phyloP scores from a whole-genome alignment of 371 early-diverging fungal genomes.

The Circinella minor region DNA sequence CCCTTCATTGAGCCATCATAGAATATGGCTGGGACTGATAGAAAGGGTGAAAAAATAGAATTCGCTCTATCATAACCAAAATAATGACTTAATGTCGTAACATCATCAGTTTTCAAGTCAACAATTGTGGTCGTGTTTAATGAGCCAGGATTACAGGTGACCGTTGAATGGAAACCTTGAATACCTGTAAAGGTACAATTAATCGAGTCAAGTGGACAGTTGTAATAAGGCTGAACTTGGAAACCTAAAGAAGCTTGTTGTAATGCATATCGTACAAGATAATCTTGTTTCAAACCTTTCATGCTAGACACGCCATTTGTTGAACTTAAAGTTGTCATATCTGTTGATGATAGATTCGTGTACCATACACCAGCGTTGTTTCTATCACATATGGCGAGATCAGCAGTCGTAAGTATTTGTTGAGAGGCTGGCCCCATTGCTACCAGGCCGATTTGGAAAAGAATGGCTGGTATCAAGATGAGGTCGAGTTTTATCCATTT shows the following conservation, averaged over 20 bases:
- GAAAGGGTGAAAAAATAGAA: not conserved
- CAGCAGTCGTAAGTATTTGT: slow-evolving; percentile 7
- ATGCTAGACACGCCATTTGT: not conserved
- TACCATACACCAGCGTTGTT: slow-evolving; percentile 6
- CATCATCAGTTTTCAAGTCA: slow-evolving; percentile 9
- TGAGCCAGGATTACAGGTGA: slow-evolving; percentile 13
- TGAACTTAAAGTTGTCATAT: slow-evolving; percentile 9
- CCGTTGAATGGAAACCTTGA: not conserved
- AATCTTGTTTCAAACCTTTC: slow-evolving; percentile 18
- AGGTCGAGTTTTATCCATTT: not conserved
- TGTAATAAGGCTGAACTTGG: slow-evolving; percentile 1
- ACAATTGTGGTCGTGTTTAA: slow-evolving; percentile 13
- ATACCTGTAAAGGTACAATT: slow-evolving; percentile 14
- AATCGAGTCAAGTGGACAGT: not conserved
- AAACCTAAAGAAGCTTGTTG: slow-evolving; percentile 10
- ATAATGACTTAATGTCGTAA: slow-evolving; percentile 14
- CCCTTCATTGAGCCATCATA: slow-evolving; percentile 24
- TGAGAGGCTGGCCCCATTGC: slow-evolving; percentile 22
- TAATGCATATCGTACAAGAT: slow-evolving; percentile 9
- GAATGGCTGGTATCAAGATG: slow-evolving; percentile 10
- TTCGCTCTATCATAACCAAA: slow-evolving; percentile 4
- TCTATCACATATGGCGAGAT: not conserved
- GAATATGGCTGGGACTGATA: slow-evolving; percentile 10
- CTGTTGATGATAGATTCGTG: not conserved
- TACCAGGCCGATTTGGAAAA: slow-evolving; percentile 19